Evolutionary conservation across 805 yeast species (phyloP), one percentile per base, ranked within the genome.

Genomic region (Ogataea haglerorum): DNA sequence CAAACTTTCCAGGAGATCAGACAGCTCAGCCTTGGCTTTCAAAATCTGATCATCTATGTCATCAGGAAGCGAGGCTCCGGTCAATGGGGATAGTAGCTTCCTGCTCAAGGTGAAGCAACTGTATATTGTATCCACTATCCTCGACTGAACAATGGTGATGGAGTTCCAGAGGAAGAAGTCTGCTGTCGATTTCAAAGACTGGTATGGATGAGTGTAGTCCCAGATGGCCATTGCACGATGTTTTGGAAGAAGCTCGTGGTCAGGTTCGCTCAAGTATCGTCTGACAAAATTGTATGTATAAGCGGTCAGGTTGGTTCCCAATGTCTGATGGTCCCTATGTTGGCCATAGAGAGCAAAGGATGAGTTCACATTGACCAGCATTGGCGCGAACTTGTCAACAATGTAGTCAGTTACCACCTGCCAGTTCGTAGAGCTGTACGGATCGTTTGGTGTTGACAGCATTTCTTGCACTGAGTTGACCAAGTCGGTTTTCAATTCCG

Each of bases 91-190:
- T 4, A 66, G 29, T 12, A 69, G 48, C 10, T 40, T 42, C 42
- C 51, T 49, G 32, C 71, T 56, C 4, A 61, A 22, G 2, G 58
- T 54, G 43, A 68, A 70, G 2, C 62, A 38, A 4, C 64, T 65
- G 45, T 68, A 67, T 2, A 77, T 38, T 1, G 52, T 38, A 4
- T 62, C 60, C 2, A 70, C 54, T 7, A 77, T 53, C n/a, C 58
- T 58, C 1, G 49, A 29, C 13, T 68, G 70, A 2, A 77, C 75
- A 23, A 54, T 54, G 17, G 66, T 62, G 2, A 72, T 44, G 0
- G 82, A 67, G 2, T 76, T 68, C 67, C 72, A 73, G n/a, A 78
- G 72, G 35, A 76, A 51, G 8, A 56, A 58, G 38, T 78, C 83
- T 5, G 73, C 48, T 1, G 57, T 56, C 0, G 77, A 58, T 5